phyloP scores from a whole-genome alignment of 108 stramenopile species.

The Fragilaria crotonensis region DNA sequence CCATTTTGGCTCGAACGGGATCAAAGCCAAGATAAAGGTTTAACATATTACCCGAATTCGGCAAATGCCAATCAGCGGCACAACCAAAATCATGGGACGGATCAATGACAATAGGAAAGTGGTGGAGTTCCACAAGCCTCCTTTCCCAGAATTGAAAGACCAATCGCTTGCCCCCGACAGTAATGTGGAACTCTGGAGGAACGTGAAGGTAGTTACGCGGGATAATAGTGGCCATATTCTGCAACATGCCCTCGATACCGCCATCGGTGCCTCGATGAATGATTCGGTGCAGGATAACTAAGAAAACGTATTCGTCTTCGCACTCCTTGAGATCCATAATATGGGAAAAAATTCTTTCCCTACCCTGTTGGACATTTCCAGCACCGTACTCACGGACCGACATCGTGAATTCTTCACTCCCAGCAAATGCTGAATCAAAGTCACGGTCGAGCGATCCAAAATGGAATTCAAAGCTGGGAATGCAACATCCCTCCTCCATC shows the following conservation, averaged over 20 bases:
- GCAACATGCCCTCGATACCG: slow-evolving; percentile 1
- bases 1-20: not conserved
- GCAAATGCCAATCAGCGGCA: slow-evolving; percentile 10
- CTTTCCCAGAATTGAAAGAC: slow-evolving; percentile 45
- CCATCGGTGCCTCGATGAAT: slow-evolving; percentile 10
- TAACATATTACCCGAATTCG: not conserved
- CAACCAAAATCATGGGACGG: slow-evolving; percentile 2
- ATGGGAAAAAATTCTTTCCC: slow-evolving; percentile 32
- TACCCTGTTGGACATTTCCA: slow-evolving; percentile 18
- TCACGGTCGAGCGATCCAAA: slow-evolving; percentile 3
- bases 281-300: slow-evolving; percentile 22
- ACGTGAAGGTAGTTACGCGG: slow-evolving; percentile 49
- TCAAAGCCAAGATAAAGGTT: slow-evolving; percentile 2
- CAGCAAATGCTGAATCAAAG: not conserved
- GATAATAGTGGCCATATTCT: slow-evolving; percentile 23
- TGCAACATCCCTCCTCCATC: slow-evolving; percentile 27
- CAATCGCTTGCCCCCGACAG: slow-evolving; percentile 13
- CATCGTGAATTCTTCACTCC: not conserved
- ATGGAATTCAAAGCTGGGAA: slow-evolving; percentile 13
- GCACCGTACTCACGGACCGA: slow-evolving; percentile 14
- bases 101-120: slow-evolving; percentile 33
- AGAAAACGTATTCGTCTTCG: slow-evolving; percentile 15
- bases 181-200: slow-evolving; percentile 29
- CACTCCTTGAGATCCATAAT: slow-evolving; percentile 7
- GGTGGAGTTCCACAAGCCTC: slow-evolving; percentile 43